Evolutionary conservation across 2,329 filamentous ascomycete species (phyloP).

Genomic region (Huntiella savannae): DNA sequence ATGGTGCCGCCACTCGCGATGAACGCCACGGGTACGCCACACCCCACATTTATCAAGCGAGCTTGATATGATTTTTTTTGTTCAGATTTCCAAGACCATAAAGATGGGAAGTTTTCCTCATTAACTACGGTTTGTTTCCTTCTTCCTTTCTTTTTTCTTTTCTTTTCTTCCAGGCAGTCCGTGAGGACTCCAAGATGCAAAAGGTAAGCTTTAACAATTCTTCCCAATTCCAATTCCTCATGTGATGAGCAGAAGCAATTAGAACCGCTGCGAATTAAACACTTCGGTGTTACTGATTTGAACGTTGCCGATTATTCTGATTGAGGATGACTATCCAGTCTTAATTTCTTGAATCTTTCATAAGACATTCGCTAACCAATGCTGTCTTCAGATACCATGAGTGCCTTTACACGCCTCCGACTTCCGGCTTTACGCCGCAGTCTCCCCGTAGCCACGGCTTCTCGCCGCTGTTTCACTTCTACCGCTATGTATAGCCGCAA

Average conservation of each 20-base stretch:
- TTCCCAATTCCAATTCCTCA: slow-evolving; percentile 2
- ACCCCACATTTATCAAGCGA: no score
- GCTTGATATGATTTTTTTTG: no score
- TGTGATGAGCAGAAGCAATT: slow-evolving; percentile 24
- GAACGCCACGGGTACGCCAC: no score
- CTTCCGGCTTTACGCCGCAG: slow-evolving; percentile 15
- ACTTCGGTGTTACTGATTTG: slow-evolving; percentile 26
- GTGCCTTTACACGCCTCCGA: slow-evolving; percentile 20
- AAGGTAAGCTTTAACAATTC: slow-evolving; percentile 8
- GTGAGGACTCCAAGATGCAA: slow-evolving; percentile 10
- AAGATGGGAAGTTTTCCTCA: no score
- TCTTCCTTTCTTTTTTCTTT: not conserved
- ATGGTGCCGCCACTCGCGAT: no score
- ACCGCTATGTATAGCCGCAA: not conserved
- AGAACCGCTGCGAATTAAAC: slow-evolving; percentile 33
- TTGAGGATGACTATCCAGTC: not conserved
- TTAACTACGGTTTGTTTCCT: not conserved
- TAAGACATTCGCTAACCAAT: slow-evolving; percentile 10
- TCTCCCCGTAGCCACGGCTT: slow-evolving; percentile 6
- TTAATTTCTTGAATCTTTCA: slow-evolving; percentile 4
- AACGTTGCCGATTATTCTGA: slow-evolving; percentile 15
- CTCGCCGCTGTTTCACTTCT: not conserved
- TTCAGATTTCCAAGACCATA: no score
- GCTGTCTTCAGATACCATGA: slow-evolving; percentile 19
- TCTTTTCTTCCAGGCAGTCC: not conserved